Conservation (phyloP, 202 grass and related monocot species). For the Carex arenaria region DNA sequence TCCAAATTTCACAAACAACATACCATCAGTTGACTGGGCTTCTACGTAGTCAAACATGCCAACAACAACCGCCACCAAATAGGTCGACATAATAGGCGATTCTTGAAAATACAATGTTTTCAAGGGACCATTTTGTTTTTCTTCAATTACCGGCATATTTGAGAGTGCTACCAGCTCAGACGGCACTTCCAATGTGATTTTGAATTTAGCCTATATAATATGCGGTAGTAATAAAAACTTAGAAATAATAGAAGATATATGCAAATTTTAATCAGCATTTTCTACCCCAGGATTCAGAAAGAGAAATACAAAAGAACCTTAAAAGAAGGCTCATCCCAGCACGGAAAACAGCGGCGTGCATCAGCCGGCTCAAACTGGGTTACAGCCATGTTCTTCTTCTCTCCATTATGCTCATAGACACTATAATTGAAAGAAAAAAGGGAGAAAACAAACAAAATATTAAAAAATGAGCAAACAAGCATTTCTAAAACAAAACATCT, state of each 20-base stretch:
- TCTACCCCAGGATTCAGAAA: background rate
- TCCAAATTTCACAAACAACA: background rate
- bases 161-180: slow-evolving; percentile 75
- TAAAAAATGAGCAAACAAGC: background rate
- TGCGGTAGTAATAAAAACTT: slow-evolving; percentile 11
- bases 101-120: slow-evolving; percentile 78
- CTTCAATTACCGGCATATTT: slow-evolving; percentile 90
- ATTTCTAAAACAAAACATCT: slow-evolving; percentile 12
- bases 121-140: slow-evolving; percentile 69
- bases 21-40: slow-evolving; percentile 75
- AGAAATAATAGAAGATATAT: background rate
- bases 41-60: slow-evolving; percentile 85
- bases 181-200: slow-evolving; percentile 88
- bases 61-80: slow-evolving; percentile 85
- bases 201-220: slow-evolving; percentile 68
- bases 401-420: slow-evolving; percentile 75
- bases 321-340: slow-evolving; percentile 93
- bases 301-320: slow-evolving; percentile 44
- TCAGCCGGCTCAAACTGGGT: slow-evolving; percentile 94
- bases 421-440: slow-evolving; percentile 25
- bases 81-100: slow-evolving; percentile 97
- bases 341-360: slow-evolving; percentile 81
- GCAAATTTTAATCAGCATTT: background rate
- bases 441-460: slow-evolving; percentile 5
- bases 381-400: slow-evolving; percentile 89